phyloP scores from a whole-genome alignment of 352 stramenopile genomes.

The Porosira glacialis region DNA sequence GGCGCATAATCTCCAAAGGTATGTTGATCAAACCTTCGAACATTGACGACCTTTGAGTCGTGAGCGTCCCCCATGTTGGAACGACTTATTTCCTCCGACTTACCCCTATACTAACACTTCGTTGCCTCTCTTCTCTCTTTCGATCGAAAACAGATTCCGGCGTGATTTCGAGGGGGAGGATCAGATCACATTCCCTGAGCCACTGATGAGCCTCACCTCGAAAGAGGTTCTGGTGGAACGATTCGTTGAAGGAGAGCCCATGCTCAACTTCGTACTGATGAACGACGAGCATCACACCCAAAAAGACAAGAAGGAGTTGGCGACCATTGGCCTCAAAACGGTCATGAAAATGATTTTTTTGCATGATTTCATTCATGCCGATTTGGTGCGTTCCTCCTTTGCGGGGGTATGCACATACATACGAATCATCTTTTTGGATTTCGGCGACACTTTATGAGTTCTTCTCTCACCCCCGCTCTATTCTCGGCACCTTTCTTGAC shows the following conservation, averaged over 20 bases:
- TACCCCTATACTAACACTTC: no score
- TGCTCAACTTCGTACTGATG: conserved; percentile 67
- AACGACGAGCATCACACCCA: conserved; percentile 28
- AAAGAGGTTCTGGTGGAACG: conserved; percentile 66
- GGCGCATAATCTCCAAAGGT: conserved; percentile 63
- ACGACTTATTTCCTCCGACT: no score
- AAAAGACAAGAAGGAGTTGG: conserved; percentile 57
- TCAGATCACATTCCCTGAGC: conserved; percentile 63
- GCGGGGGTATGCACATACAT: no score
- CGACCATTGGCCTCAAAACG: conserved; percentile 66
- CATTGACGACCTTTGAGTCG: no score
- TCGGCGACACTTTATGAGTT: no score
- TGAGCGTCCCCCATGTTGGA: no score
- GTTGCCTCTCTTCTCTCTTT: no score
- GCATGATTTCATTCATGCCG: conserved; percentile 73
- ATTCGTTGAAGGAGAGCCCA: conserved; percentile 71
- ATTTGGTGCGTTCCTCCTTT: conserved; percentile 57
- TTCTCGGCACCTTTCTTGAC: no score
- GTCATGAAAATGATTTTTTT: conserved; percentile 82
- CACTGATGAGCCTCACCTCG: conserved; percentile 64
- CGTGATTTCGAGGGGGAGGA: conserved; percentile 68
- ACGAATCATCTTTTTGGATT: no score
- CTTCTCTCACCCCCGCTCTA: no score
- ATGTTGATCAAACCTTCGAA: no score
- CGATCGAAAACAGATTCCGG: no score